Evolutionary conservation across 352 stramenopile species (phyloP), one percentile per base, ranked within the genome.

Genomic region (Globisporangium uncinulatum): DNA sequence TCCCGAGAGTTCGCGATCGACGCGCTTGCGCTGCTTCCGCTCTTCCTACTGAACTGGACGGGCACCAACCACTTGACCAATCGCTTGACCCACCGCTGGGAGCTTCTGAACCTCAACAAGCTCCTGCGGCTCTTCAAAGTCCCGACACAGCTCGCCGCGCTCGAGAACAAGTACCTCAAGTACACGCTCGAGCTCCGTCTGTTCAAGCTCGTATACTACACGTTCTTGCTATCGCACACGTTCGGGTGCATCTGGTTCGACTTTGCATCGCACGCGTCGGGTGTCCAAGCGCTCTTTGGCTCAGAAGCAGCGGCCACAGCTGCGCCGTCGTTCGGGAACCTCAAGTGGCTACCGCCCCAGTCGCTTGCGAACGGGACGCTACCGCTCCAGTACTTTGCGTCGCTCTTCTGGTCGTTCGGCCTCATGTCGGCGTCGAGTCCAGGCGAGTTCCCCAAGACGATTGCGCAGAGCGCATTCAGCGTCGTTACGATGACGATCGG

Each of bases 171-270:
- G 32, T 81, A 87, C 43, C 58, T 87, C 19, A 87, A 83, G 55
- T 72, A 70, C 39, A 88, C 76, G 1, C 46, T 77, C 1, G 69
- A 90, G n/a, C 51, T 90, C 0, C 73, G 79, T 2, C 32, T 90
- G 19, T 82, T 86, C 65, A 90, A 87, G 63, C 51, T 90, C n/a
- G 65, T 90, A 14, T 89, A 87, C 58, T 89, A 86, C 61, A 84
- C 76, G 0, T 87, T 86, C 41, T 54, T 89, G 24, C 61, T 87
- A 1, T 73, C 71, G 2, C 79, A 89, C 49, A 66, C 71, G 0
- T 70, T 85, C 6, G 79, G 73, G 6, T 83, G 79, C 37, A 71
- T 83, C 29, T 89, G 75, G 67, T 87, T 86, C 39, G 76, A 87
- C 37, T 89, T 83, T 46, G 69, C 63, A 0, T 73, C 65, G 9